A percentile compares a stretch with the other conserved stretches of the same genome.
These are phyloP conservation scores for Colletotrichum musae DNA, from an alignment of 2,329 filamentous ascomycete species.

Conservation along the genomic window DNA sequence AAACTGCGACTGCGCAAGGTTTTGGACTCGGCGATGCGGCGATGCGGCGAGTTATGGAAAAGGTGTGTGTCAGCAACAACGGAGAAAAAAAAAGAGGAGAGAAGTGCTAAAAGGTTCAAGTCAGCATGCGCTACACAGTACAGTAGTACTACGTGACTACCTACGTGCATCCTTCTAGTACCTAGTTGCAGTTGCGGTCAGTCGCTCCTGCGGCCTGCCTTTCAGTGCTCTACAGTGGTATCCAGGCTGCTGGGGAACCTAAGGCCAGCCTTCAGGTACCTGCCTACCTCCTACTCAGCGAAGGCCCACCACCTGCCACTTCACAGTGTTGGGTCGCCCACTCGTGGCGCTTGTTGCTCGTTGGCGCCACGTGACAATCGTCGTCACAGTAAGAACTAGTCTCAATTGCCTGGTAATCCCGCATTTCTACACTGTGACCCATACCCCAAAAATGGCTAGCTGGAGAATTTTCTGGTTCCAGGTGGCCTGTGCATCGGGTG, in stretches of 20 bases:
- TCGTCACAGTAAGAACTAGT: conserved; percentile 22
- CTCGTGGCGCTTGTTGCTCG: not conserved
- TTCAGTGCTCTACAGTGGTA: not conserved
- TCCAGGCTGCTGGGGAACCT: not conserved
- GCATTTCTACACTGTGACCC: conserved; percentile 39
- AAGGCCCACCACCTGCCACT: conserved; percentile 15
- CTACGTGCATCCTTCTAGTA: no score
- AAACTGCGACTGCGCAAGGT: no score
- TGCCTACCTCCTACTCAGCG: not conserved
- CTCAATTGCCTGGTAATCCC: conserved; percentile 43
- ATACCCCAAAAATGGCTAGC: conserved; percentile 2
- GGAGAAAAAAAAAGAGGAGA: no score
- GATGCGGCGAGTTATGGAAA: no score
- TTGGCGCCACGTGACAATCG: conserved; percentile 32
- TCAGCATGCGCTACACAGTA: no score
- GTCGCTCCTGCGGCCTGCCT: no score
- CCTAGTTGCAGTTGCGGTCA: no score
- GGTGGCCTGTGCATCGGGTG: conserved; percentile 36
- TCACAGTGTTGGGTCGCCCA: not conserved
- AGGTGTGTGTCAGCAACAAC: no score
- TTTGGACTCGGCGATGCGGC: no score
- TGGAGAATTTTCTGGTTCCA: conserved; percentile 1
- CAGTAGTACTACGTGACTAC: no score
- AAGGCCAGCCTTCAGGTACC: not conserved
- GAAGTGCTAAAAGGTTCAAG: no score